phyloP scores from a whole-genome alignment of 176 grass and related monocot genomes.

The Secale cereale region DNA sequence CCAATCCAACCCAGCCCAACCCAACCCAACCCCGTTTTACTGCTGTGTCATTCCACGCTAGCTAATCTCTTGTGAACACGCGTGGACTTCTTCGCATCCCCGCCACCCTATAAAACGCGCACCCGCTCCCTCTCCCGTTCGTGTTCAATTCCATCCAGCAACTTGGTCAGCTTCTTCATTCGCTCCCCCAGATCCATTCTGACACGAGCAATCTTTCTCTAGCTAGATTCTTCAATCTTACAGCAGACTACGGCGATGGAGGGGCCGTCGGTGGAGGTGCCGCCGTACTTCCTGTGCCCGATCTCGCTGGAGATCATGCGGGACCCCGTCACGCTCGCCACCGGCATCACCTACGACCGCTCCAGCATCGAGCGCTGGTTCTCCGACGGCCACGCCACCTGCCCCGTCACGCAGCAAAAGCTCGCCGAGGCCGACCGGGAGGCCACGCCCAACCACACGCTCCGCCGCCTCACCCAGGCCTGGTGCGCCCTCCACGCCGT shows the following conservation, averaged over 20 bases:
- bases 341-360: constrained; percentile 93
- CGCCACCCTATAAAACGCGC: constrained; percentile 34
- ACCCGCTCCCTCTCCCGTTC: not conserved
- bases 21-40: not conserved
- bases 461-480: constrained; percentile 76
- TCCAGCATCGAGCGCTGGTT: constrained; percentile 77
- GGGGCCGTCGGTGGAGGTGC: constrained; percentile 48
- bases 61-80: not conserved
- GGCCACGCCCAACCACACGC: constrained; percentile 86
- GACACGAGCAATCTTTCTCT: not conserved
- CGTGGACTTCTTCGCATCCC: constrained; percentile 29
- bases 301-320: constrained; percentile 86
- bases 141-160: not conserved
- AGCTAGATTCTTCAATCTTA: not conserved
- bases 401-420: constrained; percentile 56
- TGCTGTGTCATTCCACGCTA: not conserved
- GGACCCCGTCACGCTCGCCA: constrained; percentile 73
- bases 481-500: constrained; percentile 69
- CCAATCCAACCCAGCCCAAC: not conserved
- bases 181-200: not conserved
- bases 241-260: constrained; percentile 27
- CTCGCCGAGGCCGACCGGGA: constrained; percentile 37
- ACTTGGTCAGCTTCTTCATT: not conserved
- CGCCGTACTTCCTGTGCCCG: constrained; percentile 78
- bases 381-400: constrained; percentile 44